Evolutionary conservation across 2,329 filamentous ascomycete species (phyloP).

Genomic region (Fusarium annulatum): DNA sequence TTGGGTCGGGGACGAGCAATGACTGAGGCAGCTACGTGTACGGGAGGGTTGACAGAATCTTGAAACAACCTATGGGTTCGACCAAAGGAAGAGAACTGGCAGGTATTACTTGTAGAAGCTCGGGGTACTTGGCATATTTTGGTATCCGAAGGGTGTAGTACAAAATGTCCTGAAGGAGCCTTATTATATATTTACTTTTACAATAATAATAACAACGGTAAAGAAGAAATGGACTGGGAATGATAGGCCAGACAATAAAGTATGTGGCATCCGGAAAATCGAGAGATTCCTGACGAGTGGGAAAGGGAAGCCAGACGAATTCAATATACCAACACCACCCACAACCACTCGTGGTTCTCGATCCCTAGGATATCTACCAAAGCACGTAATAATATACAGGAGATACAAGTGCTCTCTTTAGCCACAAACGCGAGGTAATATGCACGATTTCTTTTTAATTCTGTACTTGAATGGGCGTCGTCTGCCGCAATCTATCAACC

Average conservation of each 20-base stretch:
- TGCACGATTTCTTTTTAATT: not conserved
- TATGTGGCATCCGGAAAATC: not conserved
- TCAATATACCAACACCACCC: not conserved
- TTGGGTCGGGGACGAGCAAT: slow-evolving; percentile 24
- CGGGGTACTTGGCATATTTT: not conserved
- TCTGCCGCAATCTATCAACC: slow-evolving; percentile 23
- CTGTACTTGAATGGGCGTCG: not conserved
- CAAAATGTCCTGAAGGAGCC: too few relatives aligned
- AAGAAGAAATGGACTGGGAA: not conserved
- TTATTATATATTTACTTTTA: not conserved
- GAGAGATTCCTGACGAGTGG: not conserved
- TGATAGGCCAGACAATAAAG: not conserved
- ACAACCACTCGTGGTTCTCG: not conserved
- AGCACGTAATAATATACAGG: not conserved
- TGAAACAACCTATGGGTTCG: not conserved
- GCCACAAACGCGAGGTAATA: not conserved
- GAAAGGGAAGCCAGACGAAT: not conserved
- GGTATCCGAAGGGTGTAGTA: not conserved
- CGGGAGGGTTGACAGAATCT: not conserved
- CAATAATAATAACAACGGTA: not conserved
- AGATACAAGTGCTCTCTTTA: not conserved
- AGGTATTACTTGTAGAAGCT: not conserved
- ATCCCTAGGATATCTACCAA: not conserved
- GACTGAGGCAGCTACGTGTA: slow-evolving; percentile 7
- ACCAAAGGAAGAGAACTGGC: not conserved